These are phyloP conservation scores for Saturnispora hagleri DNA, from an alignment of 805 yeast species.

Conservation along the genomic window DNA sequence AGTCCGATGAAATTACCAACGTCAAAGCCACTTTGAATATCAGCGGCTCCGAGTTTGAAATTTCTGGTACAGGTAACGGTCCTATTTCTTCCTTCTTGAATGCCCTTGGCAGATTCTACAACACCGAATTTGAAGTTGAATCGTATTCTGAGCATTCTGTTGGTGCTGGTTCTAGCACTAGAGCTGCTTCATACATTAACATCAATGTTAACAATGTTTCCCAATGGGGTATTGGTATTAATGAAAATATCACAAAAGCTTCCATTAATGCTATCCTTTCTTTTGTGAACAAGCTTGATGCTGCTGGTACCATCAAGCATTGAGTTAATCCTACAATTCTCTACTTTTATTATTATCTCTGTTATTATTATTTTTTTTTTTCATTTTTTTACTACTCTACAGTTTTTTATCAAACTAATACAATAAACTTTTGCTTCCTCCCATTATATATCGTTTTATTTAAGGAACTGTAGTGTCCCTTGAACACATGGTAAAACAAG, in stretches of 20 bases:
- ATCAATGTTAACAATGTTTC: conserved; percentile 18
- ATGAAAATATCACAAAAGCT: conserved; percentile 84
- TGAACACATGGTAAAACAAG: too few species aligned
- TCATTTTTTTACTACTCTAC: neutral
- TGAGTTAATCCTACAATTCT: neutral
- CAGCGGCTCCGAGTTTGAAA: conserved; percentile 25
- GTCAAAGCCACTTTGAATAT: conserved; percentile 35
- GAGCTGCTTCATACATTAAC: conserved; percentile 64
- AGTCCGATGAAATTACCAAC: conserved; percentile 33
- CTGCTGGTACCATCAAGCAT: conserved; percentile 10
- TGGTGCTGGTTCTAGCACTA: conserved; percentile 60
- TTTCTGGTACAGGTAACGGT: conserved; percentile 64
- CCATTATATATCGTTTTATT: neutral
- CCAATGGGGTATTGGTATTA: conserved; percentile 88
- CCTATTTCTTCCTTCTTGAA: conserved; percentile 68
- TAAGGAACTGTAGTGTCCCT: neutral
- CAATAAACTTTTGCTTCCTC: too few species aligned
- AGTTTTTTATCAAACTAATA: too few species aligned
- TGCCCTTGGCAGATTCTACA: conserved; percentile 47
- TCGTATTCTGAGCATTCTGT: conserved; percentile 66
- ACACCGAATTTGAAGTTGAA: conserved; percentile 49
- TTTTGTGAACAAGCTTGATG: conserved; percentile 42
- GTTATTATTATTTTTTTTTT: neutral
- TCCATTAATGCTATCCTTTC: conserved; percentile 63
- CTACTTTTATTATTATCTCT: neutral